A percentile compares a stretch with the other conserved stretches of the same genome.
phyloP scores from a whole-genome alignment of 108 stramenopile species.

The Schizochytrium sp. region DNA sequence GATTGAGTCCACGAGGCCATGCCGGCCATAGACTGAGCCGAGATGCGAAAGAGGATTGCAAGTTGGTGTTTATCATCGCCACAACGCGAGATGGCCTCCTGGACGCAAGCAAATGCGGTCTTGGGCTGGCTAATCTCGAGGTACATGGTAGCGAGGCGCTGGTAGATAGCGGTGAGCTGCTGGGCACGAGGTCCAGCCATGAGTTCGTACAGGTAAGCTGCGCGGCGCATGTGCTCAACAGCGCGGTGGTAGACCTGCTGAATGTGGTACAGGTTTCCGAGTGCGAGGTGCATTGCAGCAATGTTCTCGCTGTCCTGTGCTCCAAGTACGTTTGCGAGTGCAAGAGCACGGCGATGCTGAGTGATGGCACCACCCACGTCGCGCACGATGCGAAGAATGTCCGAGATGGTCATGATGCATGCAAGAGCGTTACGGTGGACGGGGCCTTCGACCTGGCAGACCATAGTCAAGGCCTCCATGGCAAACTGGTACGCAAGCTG shows the following conservation, averaged over 20 bases:
- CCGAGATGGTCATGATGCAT: conserved; percentile 80
- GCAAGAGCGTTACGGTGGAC: conserved; percentile 82
- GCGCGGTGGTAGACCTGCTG: conserved; percentile 72
- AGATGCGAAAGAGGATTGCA: not conserved
- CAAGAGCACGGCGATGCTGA: conserved; percentile 78
- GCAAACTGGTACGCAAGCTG: conserved; percentile 82
- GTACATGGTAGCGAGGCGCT: conserved; percentile 85
- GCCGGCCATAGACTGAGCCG: conserved; percentile 19
- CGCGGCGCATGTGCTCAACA: conserved; percentile 85
- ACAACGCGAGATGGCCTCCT: conserved; percentile 7
- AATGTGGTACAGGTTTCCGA: conserved; percentile 78
- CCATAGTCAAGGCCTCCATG: conserved; percentile 82
- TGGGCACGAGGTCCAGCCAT: conserved; percentile 84
- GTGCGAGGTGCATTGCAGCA: conserved; percentile 73
- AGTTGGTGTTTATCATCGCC: conserved; percentile 36
- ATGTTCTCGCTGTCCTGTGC: conserved; percentile 85
- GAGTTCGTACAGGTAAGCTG: conserved; percentile 85
- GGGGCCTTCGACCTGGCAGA: conserved; percentile 83
- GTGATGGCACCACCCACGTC: conserved; percentile 81
- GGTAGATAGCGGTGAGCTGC: conserved; percentile 82
- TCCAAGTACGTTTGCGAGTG: conserved; percentile 80
- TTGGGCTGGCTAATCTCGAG: conserved; percentile 66
- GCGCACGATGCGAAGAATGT: conserved; percentile 82
- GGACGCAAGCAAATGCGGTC: not conserved
- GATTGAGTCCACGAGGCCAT: not conserved